phyloP scores from a whole-genome alignment of 768 basidiomycete genomes.

The Xerocomellus dryophilus region DNA sequence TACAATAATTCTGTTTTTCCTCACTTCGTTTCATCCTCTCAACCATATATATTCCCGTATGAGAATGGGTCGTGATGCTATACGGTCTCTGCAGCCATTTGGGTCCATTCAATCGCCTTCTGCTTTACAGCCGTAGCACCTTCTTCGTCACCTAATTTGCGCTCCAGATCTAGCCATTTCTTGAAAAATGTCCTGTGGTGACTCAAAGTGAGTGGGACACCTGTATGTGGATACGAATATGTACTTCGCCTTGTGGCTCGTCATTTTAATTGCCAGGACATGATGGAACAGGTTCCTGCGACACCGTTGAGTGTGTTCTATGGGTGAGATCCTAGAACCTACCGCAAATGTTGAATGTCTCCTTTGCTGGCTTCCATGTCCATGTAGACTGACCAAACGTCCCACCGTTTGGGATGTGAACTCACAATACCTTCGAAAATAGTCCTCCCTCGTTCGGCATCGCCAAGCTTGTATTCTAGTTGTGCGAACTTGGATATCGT shows the following conservation, averaged over 20 bases:
- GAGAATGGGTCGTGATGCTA: conserved; percentile 18
- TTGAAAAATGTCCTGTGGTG: conserved; percentile 84
- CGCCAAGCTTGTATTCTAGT: conserved; percentile 91
- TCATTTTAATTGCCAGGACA: conserved; percentile 80
- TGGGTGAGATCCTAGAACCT: conserved; percentile 13
- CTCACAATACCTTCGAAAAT: conserved; percentile 96
- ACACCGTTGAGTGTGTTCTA: background rate
- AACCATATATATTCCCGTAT: conserved; percentile 36
- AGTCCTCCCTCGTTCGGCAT: conserved; percentile 91
- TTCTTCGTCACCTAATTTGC: conserved; percentile 80
- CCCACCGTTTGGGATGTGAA: conserved; percentile 92
- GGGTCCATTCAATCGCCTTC: conserved; percentile 91
- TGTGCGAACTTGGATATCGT: conserved; percentile 94
- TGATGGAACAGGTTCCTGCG: conserved; percentile 85
- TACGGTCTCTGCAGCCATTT: conserved; percentile 41
- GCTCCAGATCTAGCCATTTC: conserved; percentile 92
- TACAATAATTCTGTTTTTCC: conserved; percentile 35
- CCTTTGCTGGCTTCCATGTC: conserved; percentile 88
- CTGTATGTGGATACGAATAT: conserved; percentile 27
- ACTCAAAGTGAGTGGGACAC: conserved; percentile 11
- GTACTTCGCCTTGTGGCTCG: conserved; percentile 93
- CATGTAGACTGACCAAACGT: conserved; percentile 94
- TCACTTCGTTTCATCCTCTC: conserved; percentile 32
- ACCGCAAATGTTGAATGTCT: conserved; percentile 80
- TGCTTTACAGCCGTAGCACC: conserved; percentile 79